Evolutionary conservation across 257 asterid genomes (phyloP).

Genomic region (Solanum chilense): DNA sequence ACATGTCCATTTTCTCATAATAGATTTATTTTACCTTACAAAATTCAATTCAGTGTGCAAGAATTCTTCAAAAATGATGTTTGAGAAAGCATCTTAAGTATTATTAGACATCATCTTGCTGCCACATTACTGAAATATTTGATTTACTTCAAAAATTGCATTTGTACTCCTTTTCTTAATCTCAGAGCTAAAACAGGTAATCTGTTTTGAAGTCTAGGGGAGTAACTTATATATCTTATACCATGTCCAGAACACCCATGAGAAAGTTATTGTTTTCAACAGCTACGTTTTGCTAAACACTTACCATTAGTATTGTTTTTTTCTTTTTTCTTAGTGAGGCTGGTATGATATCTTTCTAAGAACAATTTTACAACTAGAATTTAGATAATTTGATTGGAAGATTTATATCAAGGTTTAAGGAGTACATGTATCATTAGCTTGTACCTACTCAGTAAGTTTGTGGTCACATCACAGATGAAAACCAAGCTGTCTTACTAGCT

Average conservation of each 20-base stretch:
- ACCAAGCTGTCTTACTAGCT: background rate
- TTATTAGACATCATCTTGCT: background rate
- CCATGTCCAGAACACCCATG: background rate
- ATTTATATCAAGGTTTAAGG: background rate
- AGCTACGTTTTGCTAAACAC: background rate
- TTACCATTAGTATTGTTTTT: background rate
- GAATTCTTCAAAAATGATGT: background rate
- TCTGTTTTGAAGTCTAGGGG: background rate
- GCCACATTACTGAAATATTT: background rate
- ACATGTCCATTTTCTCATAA: background rate
- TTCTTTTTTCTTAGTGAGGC: background rate
- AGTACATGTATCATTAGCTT: background rate
- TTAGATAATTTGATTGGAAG: background rate
- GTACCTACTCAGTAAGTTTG: background rate
- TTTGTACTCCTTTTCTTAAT: background rate
- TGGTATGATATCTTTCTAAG: background rate
- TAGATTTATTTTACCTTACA: background rate
- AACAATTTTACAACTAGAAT: background rate
- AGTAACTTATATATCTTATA: background rate
- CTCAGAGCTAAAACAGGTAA: background rate
- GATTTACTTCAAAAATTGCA: background rate
- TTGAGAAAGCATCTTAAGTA: background rate
- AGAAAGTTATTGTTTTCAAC: background rate
- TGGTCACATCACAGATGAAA: background rate
- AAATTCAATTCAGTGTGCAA: background rate